A percentile compares a stretch with the other conserved stretches of the same genome.
Evolutionary conservation across 768 basidiomycete genomes (phyloP).

Genomic region (Crassisporium funariophilum): DNA sequence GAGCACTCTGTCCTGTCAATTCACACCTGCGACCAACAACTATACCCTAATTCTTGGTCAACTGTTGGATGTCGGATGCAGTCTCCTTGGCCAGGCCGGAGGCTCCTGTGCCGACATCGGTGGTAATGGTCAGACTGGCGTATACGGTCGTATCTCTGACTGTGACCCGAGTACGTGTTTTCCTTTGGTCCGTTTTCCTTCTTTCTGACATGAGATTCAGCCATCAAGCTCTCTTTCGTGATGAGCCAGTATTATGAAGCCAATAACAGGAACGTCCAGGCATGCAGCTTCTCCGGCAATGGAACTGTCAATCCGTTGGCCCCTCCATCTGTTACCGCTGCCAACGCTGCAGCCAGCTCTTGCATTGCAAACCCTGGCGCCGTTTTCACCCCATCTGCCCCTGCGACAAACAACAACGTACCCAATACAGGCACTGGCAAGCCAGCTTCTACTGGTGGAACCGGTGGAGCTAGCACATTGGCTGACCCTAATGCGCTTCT

Average conservation of each 20-base stretch:
- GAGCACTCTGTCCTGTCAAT: constrained; percentile 68
- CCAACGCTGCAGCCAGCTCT: constrained; percentile 59
- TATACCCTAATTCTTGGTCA: constrained; percentile 60
- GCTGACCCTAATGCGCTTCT: constrained; percentile 17
- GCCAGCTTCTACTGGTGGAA: constrained; percentile 3
- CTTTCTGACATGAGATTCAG: constrained; percentile 35
- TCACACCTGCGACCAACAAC: constrained; percentile 64
- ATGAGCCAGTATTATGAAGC: constrained; percentile 79
- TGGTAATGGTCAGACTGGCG: constrained; percentile 70
- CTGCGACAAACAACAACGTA: constrained; percentile 27
- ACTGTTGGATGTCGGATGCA: constrained; percentile 72
- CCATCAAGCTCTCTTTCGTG: constrained; percentile 78
- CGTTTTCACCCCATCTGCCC: constrained; percentile 62
- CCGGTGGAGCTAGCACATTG: constrained; percentile 9
- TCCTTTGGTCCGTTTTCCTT: neutral
- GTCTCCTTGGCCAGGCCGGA: constrained; percentile 64
- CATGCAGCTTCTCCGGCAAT: constrained; percentile 86
- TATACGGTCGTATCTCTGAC: constrained; percentile 73
- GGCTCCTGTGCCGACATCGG: constrained; percentile 70
- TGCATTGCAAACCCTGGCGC: constrained; percentile 67
- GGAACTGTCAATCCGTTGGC: constrained; percentile 69
- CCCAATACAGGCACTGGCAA: constrained; percentile 10
- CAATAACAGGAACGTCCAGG: constrained; percentile 53
- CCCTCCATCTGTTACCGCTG: constrained; percentile 49
- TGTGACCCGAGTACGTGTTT: constrained; percentile 84